These are phyloP conservation scores for Lathyrus tuberosus DNA, from an alignment of 306 rosid species.

Conservation along the genomic window DNA sequence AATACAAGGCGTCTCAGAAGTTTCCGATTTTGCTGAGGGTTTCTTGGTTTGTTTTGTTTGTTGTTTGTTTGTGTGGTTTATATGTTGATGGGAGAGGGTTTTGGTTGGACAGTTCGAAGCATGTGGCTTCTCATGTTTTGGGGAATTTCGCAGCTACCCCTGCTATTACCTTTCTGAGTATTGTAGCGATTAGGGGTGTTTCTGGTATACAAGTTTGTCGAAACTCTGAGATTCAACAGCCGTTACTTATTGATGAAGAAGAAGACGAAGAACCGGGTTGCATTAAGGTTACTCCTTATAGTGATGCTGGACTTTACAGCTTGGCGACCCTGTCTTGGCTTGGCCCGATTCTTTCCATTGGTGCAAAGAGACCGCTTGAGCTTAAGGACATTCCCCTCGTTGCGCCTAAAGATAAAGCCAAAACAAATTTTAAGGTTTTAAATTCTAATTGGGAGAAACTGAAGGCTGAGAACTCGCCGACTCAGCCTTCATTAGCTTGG, in stretches of 20 bases:
- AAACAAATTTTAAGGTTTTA: constrained; percentile 75
- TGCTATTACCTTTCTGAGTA: constrained; percentile 72
- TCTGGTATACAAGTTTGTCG: constrained; percentile 68
- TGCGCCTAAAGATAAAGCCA: constrained; percentile 80
- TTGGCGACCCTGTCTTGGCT: constrained; percentile 90
- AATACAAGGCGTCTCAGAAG: constrained; percentile 64
- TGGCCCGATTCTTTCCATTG: constrained; percentile 78
- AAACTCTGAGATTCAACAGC: constrained; percentile 68
- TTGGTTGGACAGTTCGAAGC: constrained; percentile 57
- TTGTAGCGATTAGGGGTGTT: constrained; percentile 73
- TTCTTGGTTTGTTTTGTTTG: constrained; percentile 81
- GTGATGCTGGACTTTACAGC: constrained; percentile 82
- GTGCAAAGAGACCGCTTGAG: constrained; percentile 94
- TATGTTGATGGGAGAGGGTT: constrained; percentile 80
- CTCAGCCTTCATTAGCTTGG: constrained; percentile 90
- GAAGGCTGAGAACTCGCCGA: constrained; percentile 66
- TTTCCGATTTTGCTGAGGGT: constrained; percentile 73
- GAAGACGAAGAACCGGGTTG: constrained; percentile 91
- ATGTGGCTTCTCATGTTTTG: constrained; percentile 63
- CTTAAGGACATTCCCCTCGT: constrained; percentile 98
- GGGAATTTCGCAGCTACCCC: constrained; percentile 85
- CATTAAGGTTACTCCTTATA: constrained; percentile 86
- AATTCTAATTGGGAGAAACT: constrained; percentile 87
- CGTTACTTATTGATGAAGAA: constrained; percentile 81
- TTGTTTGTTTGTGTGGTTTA: constrained; percentile 66